These are phyloP conservation scores for Hippophae gyantsensis DNA, from an alignment of 306 rosid species.

Conservation along the genomic window DNA sequence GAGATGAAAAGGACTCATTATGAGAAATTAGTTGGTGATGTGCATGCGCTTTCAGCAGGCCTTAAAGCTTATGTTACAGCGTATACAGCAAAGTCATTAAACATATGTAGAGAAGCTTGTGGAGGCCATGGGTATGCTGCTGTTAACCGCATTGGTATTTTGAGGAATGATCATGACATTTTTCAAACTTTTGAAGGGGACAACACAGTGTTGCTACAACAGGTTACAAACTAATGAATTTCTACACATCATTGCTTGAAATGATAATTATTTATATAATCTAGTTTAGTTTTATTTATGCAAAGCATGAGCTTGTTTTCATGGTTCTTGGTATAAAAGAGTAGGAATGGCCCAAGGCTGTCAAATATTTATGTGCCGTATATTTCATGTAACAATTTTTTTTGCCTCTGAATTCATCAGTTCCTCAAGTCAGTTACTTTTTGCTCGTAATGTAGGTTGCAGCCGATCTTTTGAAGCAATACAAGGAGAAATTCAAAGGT, in stretches of 20 bases:
- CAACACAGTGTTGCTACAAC: slow-evolving; percentile 95
- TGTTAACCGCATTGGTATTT: slow-evolving; percentile 72
- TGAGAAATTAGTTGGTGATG: slow-evolving; percentile 73
- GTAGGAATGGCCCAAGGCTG: slow-evolving; percentile 1
- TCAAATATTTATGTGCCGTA: not conserved
- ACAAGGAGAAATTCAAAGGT: slow-evolving; percentile 75
- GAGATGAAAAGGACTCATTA: slow-evolving; percentile 77
- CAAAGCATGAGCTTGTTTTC: slow-evolving; percentile 2
- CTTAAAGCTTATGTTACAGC: slow-evolving; percentile 83
- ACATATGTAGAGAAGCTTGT: slow-evolving; percentile 91
- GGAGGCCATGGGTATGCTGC: slow-evolving; percentile 99
- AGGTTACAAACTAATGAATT: slow-evolving; percentile 36
- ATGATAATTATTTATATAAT: not conserved
- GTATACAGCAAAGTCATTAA: slow-evolving; percentile 85
- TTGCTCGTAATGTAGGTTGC: slow-evolving; percentile 54
- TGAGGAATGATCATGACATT: slow-evolving; percentile 96
- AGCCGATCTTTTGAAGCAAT: slow-evolving; percentile 76
- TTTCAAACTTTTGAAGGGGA: slow-evolving; percentile 99
- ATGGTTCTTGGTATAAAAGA: not conserved
- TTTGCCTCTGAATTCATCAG: not conserved
- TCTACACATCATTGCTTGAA: slow-evolving; percentile 8
- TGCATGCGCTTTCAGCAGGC: slow-evolving; percentile 88
- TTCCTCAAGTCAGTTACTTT: slow-evolving; percentile 9
- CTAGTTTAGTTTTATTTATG: slow-evolving; percentile 1
- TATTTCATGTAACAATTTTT: too few relatives aligned